Evolutionary conservation across 2,329 filamentous ascomycete species (phyloP).

Genomic region (Stachybotrys chlorohalonatus): DNA sequence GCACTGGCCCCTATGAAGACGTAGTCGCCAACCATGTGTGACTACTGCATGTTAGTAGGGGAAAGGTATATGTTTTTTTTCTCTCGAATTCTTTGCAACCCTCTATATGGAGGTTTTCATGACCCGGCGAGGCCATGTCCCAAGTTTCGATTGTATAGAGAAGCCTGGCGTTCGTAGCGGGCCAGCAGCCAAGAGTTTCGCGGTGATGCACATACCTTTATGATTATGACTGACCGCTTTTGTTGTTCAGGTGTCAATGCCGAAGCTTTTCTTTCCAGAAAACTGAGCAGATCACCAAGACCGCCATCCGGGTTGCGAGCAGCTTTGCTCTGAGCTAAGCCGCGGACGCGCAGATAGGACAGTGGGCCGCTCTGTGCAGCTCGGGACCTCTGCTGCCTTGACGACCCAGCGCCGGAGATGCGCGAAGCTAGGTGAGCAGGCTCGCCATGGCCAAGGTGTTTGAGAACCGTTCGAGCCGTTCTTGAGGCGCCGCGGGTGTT

Average conservation of each 20-base stretch:
- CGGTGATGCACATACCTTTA: conserved; percentile 60
- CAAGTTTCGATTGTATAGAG: conserved; percentile 10
- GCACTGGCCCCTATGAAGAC: conserved; percentile 59
- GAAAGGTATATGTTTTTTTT: conserved; percentile 25
- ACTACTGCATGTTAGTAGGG: conserved; percentile 64
- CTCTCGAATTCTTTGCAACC: neutral
- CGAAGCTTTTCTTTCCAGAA: conserved; percentile 63
- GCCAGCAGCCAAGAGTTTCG: conserved; percentile 17
- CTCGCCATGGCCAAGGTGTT: conserved; percentile 28
- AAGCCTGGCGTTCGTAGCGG: conserved; percentile 1
- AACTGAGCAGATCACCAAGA: conserved; percentile 52
- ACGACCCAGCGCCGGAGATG: conserved; percentile 18
- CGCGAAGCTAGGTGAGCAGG: conserved; percentile 21
- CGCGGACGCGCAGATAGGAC: conserved; percentile 41
- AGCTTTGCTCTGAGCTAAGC: conserved; percentile 61
- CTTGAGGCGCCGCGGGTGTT: conserved; percentile 21
- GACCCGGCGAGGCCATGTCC: conserved; percentile 8
- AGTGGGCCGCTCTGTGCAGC: conserved; percentile 13
- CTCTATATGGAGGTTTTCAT: conserved; percentile 10
- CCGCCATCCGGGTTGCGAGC: conserved; percentile 58
- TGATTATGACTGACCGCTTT: conserved; percentile 52
- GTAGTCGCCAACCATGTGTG: conserved; percentile 58
- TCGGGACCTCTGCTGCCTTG: conserved; percentile 13
- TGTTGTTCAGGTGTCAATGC: conserved; percentile 29
- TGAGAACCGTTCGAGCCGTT: conserved; percentile 33